Percentiles rank a stretch among this genome's conserved stretches.
Evolutionary conservation across 768 basidiomycete species (phyloP).

Genomic region (Lactarius deliciosus): DNA sequence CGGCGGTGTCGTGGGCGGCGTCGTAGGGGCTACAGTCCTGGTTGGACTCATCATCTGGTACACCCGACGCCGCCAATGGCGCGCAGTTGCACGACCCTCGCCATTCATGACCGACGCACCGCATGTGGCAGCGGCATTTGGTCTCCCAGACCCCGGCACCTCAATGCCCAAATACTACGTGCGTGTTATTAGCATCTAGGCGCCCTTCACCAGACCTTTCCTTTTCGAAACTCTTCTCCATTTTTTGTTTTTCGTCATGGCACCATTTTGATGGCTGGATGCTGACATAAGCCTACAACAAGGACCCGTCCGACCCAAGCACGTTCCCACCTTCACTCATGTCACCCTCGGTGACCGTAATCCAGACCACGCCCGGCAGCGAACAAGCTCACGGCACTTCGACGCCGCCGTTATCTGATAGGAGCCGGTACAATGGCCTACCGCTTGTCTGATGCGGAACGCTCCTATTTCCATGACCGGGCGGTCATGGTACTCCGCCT

Average conservation of each 20-base stretch:
- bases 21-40: background rate
- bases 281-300: background rate
- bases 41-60: background rate
- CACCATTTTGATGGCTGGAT: background rate
- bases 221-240: background rate
- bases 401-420: background rate
- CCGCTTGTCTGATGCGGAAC: conserved; percentile 11
- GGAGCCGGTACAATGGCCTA: conserved; percentile 6
- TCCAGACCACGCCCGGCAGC: background rate
- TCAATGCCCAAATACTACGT: conserved; percentile 11
- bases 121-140: conserved; percentile 5
- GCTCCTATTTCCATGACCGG: background rate
- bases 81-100: background rate
- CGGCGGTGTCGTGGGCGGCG: conserved; percentile 8
- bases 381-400: background rate
- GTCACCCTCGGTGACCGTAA: background rate
- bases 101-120: conserved; percentile 6
- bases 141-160: background rate
- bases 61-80: conserved; percentile 4
- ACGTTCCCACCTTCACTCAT: background rate
- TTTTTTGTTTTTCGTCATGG: background rate
- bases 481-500: background rate
- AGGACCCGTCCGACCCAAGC: conserved; percentile 15
- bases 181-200: background rate
- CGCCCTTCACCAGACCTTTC: background rate